Base-by-base conservation (phyloP, 305 asterid species). In the Plantago coronopus region DNA sequence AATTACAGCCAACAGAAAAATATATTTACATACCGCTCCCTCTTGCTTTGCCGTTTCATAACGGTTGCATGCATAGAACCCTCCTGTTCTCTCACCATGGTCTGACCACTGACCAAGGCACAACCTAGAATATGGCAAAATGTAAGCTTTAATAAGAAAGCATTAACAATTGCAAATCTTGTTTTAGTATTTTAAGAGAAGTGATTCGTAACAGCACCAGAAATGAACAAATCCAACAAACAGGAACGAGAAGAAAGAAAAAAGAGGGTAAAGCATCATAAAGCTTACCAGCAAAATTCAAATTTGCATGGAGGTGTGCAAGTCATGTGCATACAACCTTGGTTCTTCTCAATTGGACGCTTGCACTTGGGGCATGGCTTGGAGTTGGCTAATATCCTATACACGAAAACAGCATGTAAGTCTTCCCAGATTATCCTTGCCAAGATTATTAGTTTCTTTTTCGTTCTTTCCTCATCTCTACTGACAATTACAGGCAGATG, bases 21-120 rank as follows among this genome's bases (percentile, higher is more conserved):
- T 40, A 54, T n/a, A 48, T 56, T 55, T 57, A 43, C 72, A 43
- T 79, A 91, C 98, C 96, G 81, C 82, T 44, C 98, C 98, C 76
- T 91, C 98, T 79, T 91, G 96, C 79, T 88, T 91, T 37, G 98
- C 98, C 42, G 95, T 84, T 71, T 91, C 98, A 47, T 91, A 91
- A 55, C 98, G 95, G 72, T 91, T 91, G 78, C 98, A 91, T 25
- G 98, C 96, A 59, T 91, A 91, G 65, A 91, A 91, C 18, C 98
- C 98, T 66, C 98, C 98, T 10, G 98, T 91, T 76, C 93, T 91
- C 78, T 91, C 98, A 54, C 98, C 98, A 72, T 91, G 98, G 59
- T 91, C 98, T 17, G 95, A 67, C 98, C 98, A 91, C 64, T 82
- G 81, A 72, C 96, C 95, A 78, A 88, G 89, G 74, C 98, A 91